A percentile compares a stretch with the other conserved stretches of the same genome.
phyloP scores from a whole-genome alignment of 2,329 filamentous ascomycete species.

The Cladosporium halotolerans region DNA sequence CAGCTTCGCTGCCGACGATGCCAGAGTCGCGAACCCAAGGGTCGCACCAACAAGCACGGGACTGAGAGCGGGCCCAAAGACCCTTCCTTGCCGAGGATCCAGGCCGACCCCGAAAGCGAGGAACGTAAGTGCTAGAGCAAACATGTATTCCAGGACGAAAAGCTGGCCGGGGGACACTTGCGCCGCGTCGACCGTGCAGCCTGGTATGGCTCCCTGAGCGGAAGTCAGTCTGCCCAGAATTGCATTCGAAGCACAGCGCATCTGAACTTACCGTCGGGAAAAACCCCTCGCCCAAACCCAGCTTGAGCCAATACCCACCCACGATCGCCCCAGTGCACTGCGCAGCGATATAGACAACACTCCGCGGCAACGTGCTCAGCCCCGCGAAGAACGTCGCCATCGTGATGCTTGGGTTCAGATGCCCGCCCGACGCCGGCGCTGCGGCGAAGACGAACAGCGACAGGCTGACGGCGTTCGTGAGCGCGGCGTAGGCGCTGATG shows the following conservation, averaged over 20 bases:
- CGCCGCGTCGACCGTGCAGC: slow-evolving; percentile 17
- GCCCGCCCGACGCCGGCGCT: slow-evolving; percentile 45
- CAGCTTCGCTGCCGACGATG: slow-evolving; percentile 23
- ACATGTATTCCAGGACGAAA: slow-evolving; percentile 45
- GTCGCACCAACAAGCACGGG: slow-evolving; percentile 44
- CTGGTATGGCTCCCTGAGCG: slow-evolving; percentile 17
- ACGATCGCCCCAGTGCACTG: slow-evolving; percentile 40
- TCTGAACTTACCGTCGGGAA: slow-evolving; percentile 10
- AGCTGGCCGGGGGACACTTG: slow-evolving; percentile 19
- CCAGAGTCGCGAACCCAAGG: slow-evolving; percentile 25
- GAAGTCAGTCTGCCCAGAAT: neutral
- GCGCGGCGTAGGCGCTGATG: slow-evolving; percentile 13
- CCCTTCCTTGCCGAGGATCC: slow-evolving; percentile 45
- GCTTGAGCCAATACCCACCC: slow-evolving; percentile 18
- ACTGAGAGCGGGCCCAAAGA: slow-evolving; percentile 45
- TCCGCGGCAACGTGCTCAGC: slow-evolving; percentile 44
- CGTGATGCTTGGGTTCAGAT: slow-evolving; percentile 50
- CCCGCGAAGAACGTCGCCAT: slow-evolving; percentile 48
- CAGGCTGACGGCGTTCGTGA: slow-evolving; percentile 22
- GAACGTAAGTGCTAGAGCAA: slow-evolving; percentile 42
- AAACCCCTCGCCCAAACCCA: slow-evolving; percentile 16
- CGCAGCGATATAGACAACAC: slow-evolving; percentile 41
- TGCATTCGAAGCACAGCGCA: neutral
- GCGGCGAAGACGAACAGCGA: slow-evolving; percentile 46
- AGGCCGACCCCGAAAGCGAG: slow-evolving; percentile 49